Evolutionary conservation across 768 basidiomycete species (phyloP), one percentile per base, ranked within the genome.

Genomic region (Russula sp.): DNA sequence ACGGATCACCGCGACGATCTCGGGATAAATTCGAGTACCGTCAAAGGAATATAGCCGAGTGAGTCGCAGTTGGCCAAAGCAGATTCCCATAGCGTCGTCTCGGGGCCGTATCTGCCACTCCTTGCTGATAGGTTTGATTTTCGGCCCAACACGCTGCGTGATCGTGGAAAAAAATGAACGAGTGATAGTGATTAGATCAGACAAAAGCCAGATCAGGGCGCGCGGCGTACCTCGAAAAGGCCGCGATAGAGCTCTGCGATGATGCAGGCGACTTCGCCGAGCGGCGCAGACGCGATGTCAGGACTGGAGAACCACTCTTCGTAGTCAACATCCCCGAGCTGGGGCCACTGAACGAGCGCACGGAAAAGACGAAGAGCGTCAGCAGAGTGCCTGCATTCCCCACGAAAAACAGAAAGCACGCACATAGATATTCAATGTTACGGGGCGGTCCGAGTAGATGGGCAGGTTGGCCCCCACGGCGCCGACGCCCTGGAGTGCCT

Each of bases 11-110:
- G 47, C 63, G 16, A 64, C 63, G 18, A 64, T 59, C 57, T 64
- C 63, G 9, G 63, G 63, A 57, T 64, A 64, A 11, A 64, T 32
- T 16, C 47, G 57, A 2, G 18, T 31, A 16, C 40, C 54, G 34
- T 64, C 63, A 40, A 49, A 64, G 1, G 63, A 64, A 20, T 64
- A 64, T n/a, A 64, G 57, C 11, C 58, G 57, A 20, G 63, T 59
- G 40, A 64, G 57, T 16, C 63, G 63, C 32, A 64, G 47, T 10
- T 64, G 63, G 48, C 57, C 57, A 45, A 64, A 59, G 34, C 52
- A 64, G 20, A 64, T 50, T 11, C 63, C 63, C 34, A 13, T 34
- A 8, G 40, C 53, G 1, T 45, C 37, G 16, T 59, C 57, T 6
- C 47, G 57, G 8, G 57, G 39, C 8, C 53, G 52, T 18, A 64